Conservation (phyloP, 106 monocot genomes). For the Allium cepa region DNA sequence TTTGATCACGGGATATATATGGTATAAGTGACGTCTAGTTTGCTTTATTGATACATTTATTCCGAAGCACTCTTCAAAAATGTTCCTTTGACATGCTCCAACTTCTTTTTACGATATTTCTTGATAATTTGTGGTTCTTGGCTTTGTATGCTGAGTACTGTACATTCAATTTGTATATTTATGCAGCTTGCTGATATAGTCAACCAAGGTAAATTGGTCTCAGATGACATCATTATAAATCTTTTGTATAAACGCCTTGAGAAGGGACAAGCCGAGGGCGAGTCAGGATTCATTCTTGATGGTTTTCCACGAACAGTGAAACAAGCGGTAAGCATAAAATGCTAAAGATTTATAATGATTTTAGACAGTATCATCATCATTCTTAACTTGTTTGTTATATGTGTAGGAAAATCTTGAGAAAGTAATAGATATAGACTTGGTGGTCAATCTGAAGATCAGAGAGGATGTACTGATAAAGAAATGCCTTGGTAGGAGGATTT, state of each 20-base stretch:
- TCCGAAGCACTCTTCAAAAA: too few species aligned
- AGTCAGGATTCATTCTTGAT: slow-evolving; percentile 88
- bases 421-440: slow-evolving; percentile 75
- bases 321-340: slow-evolving; percentile 55
- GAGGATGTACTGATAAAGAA: slow-evolving; percentile 79
- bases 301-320: slow-evolving; percentile 72
- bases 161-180: slow-evolving; percentile 9
- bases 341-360: too few species aligned
- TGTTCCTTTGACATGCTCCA: too few species aligned
- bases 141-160: not conserved
- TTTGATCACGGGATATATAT: too few species aligned
- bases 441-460: slow-evolving; percentile 80
- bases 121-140: not conserved
- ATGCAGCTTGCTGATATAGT: slow-evolving; percentile 67
- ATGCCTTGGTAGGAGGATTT: slow-evolving; percentile 91
- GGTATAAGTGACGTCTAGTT: too few species aligned
- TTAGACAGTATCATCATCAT: too few species aligned
- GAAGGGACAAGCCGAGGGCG: slow-evolving; percentile 54
- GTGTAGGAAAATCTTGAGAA: slow-evolving; percentile 79
- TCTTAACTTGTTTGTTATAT: not conserved
- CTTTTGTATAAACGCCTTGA: slow-evolving; percentile 65
- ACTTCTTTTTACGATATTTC: too few species aligned
- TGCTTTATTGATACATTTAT: too few species aligned
- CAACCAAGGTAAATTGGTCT: slow-evolving; percentile 71
- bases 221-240: slow-evolving; percentile 67